Evolutionary conservation across 768 basidiomycete species (phyloP).

Genomic region (Mycena rosella): DNA sequence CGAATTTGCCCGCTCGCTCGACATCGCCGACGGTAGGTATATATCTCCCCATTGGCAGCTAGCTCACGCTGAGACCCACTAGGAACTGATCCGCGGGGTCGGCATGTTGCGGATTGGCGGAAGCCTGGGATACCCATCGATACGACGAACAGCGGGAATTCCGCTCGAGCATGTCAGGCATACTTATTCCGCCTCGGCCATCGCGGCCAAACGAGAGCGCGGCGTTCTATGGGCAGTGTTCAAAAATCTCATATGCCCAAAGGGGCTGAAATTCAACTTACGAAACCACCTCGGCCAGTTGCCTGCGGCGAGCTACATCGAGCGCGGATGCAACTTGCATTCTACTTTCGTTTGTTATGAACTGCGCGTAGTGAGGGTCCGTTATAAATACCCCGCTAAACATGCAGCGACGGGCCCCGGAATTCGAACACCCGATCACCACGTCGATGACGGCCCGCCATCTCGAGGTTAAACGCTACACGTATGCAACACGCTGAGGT

Average conservation of each 20-base stretch:
- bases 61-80: too few relatives aligned
- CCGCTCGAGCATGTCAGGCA: not conserved
- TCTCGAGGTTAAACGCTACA: not conserved
- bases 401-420: not conserved
- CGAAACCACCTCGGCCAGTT: not conserved
- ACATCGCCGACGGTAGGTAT: too few relatives aligned
- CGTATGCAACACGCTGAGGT: not conserved
- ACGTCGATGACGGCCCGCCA: not conserved
- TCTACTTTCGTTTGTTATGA: too few relatives aligned
- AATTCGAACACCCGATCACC: not conserved
- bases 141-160: not conserved
- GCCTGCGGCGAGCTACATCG: too few relatives aligned
- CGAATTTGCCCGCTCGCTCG: too few relatives aligned
- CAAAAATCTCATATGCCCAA: not conserved
- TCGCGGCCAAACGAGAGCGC: too few relatives aligned
- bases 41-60: too few relatives aligned
- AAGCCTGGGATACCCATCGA: conserved; percentile 5
- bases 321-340: too few relatives aligned
- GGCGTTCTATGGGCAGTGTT: not conserved
- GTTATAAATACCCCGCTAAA: not conserved
- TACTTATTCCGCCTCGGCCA: not conserved
- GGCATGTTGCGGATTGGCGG: conserved; percentile 1
- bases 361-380: too few relatives aligned
- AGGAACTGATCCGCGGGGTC: conserved; percentile 8
- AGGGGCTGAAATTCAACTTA: not conserved